Evolutionary conservation across 805 yeast genomes (phyloP).

Genomic region (Barnettozyma populi): DNA sequence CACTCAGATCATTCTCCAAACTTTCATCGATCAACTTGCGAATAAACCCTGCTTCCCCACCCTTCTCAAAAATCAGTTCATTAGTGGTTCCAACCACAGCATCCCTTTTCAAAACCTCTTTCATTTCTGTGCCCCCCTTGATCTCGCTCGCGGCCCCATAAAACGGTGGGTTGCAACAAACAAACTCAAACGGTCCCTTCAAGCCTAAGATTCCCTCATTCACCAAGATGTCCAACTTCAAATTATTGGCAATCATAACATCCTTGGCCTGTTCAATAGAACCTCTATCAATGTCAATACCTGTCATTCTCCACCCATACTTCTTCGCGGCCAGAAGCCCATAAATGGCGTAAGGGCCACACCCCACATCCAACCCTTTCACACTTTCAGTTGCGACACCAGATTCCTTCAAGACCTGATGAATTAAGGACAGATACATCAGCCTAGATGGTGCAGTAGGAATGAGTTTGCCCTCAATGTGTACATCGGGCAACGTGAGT

Average conservation of each 20-base stretch:
- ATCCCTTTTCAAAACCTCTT: constrained; percentile 20
- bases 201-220: constrained; percentile 14
- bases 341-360: constrained; percentile 45
- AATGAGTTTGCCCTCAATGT: neutral
- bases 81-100: constrained; percentile 27
- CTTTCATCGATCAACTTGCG: constrained; percentile 31
- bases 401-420: constrained; percentile 2
- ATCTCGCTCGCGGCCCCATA: constrained; percentile 34
- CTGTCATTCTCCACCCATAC: constrained; percentile 29
- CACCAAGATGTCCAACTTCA: constrained; percentile 11
- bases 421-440: constrained; percentile 1
- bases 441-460: constrained; percentile 7
- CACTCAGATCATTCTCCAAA: constrained; percentile 11
- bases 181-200: constrained; percentile 21
- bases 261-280: constrained; percentile 28
- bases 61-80: constrained; percentile 36
- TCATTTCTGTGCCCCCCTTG: constrained; percentile 18
- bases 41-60: constrained; percentile 43
- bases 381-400: neutral
- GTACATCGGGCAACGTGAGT: neutral
- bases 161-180: constrained; percentile 53
- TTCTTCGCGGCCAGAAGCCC: constrained; percentile 33
- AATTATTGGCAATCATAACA: constrained; percentile 26
- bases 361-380: constrained; percentile 41
- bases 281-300: constrained; percentile 36